Evolutionary conservation across 179 eudicot genomes (phyloP), one percentile per base, ranked within the genome.

Genomic region (Carnegiea gigantea): DNA sequence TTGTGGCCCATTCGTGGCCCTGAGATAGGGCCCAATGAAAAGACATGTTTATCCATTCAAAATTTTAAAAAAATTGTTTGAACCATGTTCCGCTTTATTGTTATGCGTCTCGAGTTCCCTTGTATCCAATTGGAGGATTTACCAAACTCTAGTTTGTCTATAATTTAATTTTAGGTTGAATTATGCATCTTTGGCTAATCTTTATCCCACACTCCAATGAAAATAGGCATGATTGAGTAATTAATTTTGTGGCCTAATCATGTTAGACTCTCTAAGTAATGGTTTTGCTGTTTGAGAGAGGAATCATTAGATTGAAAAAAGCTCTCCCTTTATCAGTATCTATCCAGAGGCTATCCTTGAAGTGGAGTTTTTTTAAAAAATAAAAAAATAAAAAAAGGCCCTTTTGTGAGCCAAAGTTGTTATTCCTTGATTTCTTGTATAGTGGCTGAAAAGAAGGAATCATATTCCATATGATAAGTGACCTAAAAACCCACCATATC

Each of bases 361-460:
- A 62, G 81, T 86, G 82, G 82, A n/a, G 20, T 51, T 40, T 79
- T 33, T 33, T 33, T 0, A 1, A 33, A 33, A 1, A 33, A 33
- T n/a, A n/a, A n/a, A n/a, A n/a, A n/a, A n/a, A n/a, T n/a, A 78
- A 74, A 65, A 20, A 75, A 75, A 49, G 76, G 23, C 33, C 75
- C 68, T 79, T 82, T 49, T 60, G 54, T 68, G 54, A 49, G 14
- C 40, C n/a, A 85, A 90, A 88, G 85, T 85, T 51, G 85, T 85
- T 51, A 87, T 87, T 86, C 88, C 76, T 81, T 86, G 9, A 26
- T 9, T 36, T 36, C 79, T 76, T 7, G 28, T 75, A 2, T 44
- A 70, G 87, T 88, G 93, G 88, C 88, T 82, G 79, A 78, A 86
- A 88, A 79, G 82, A 76, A 85, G 90, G 92, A 82, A 88, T 85